Evolutionary conservation across 1,139 yeast genomes (phyloP).

Genomic region (Pichia sp.): DNA sequence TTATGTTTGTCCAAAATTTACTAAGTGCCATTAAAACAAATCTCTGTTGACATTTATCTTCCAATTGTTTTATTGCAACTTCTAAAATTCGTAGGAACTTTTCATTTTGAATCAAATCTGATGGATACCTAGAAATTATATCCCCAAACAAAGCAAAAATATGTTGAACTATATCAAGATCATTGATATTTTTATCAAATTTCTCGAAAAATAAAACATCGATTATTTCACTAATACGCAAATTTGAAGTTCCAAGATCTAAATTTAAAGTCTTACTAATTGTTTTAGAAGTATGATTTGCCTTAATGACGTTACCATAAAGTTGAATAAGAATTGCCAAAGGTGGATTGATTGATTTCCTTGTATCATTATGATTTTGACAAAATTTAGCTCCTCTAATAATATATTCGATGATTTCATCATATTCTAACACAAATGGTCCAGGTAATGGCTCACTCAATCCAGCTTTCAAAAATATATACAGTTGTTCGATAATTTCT

Average conservation of each 20-base stretch:
- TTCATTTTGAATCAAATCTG: constrained; percentile 34
- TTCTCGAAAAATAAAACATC: constrained; percentile 30
- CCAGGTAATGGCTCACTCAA: constrained; percentile 48
- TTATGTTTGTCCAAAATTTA: constrained; percentile 57
- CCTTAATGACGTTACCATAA: constrained; percentile 8
- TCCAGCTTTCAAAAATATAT: constrained; percentile 51
- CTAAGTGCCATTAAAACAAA: constrained; percentile 56
- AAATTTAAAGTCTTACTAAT: constrained; percentile 25
- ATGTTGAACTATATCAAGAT: constrained; percentile 48
- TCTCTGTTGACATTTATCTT: constrained; percentile 45
- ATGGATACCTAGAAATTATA: constrained; percentile 45
- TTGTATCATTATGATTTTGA: constrained; percentile 1
- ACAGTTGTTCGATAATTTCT: constrained; percentile 47
- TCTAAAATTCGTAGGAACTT: constrained; percentile 35
- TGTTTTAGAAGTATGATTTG: constrained; percentile 6
- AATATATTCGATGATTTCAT: constrained; percentile 7
- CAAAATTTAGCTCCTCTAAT: constrained; percentile 8
- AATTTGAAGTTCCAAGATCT: constrained; percentile 3
- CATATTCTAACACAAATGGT: constrained; percentile 46
- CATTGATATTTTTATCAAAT: constrained; percentile 32
- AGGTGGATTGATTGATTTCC: constrained; percentile 4
- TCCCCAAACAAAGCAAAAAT: constrained; percentile 38
- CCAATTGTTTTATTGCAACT: constrained; percentile 39
- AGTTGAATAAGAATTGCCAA: constrained; percentile 8
- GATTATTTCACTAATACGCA: constrained; percentile 7